Percentiles rank a stretch among this genome's conserved stretches.
Conservation (phyloP, 2,329 filamentous ascomycete genomes). For the Lachnellula hyalina region DNA sequence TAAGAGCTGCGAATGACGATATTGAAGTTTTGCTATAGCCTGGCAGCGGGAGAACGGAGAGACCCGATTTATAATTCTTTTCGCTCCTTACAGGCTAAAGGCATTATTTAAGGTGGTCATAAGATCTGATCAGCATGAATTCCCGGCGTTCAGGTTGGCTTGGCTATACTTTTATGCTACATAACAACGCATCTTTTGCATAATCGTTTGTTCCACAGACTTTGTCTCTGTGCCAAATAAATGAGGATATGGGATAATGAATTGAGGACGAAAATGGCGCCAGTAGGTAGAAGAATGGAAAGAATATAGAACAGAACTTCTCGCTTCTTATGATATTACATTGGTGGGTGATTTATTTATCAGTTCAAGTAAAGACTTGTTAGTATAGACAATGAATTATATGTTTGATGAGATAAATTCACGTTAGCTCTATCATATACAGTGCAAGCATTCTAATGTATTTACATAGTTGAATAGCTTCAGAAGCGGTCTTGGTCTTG, state of each 20-base stretch:
- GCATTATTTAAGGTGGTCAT: constrained; percentile 17
- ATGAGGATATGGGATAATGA: not conserved
- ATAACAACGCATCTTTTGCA: not conserved
- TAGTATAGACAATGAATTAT: not conserved
- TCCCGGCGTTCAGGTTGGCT: constrained; percentile 23
- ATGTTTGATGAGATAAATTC: no score
- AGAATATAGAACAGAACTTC: not conserved
- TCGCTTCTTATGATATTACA: not conserved
- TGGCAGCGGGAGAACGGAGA: constrained; percentile 3
- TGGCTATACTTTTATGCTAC: constrained; percentile 2
- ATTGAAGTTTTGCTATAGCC: constrained; percentile 9
- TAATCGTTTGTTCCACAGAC: not conserved
- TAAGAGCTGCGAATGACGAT: constrained; percentile 4
- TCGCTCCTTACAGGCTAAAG: constrained; percentile 14
- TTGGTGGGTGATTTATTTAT: not conserved
- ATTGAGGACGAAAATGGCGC: not conserved
- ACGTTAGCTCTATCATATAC: no score
- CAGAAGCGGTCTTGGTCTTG: no score
- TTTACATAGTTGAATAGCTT: not conserved
- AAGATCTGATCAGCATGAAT: constrained; percentile 18
- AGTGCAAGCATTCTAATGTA: not conserved
- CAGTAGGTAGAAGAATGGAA: constrained; percentile 6
- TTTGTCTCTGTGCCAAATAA: no score
- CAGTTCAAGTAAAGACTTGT: not conserved
- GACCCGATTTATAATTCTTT: constrained; percentile 10